Percentiles rank a stretch among this genome's conserved stretches.
phyloP scores from a whole-genome alignment of 2,329 filamentous ascomycete species.

The Lasiodiplodia hormozganensis region DNA sequence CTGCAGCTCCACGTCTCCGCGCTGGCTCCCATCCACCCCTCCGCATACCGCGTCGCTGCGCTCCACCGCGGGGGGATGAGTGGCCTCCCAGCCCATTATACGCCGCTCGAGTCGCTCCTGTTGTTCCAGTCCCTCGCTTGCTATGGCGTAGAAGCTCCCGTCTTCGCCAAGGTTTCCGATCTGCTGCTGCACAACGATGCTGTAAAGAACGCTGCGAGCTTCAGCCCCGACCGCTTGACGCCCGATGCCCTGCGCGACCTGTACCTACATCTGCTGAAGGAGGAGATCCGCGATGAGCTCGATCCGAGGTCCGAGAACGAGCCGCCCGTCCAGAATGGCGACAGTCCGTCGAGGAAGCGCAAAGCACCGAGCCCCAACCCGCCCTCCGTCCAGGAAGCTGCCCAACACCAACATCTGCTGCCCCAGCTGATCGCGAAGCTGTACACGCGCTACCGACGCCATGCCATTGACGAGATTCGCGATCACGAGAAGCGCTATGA shows the following conservation, averaged over 20 bases:
- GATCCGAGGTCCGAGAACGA: slow-evolving; percentile 48
- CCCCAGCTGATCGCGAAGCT: slow-evolving; percentile 75
- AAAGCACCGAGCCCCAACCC: slow-evolving; percentile 72
- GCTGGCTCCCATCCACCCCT: slow-evolving; percentile 47
- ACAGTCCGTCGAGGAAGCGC: slow-evolving; percentile 67
- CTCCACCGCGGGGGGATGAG: slow-evolving; percentile 57
- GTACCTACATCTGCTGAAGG: slow-evolving; percentile 77
- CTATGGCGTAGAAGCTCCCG: slow-evolving; percentile 69
- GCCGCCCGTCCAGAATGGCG: slow-evolving; percentile 46
- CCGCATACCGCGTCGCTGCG: slow-evolving; percentile 32
- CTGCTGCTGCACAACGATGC: slow-evolving; percentile 75
- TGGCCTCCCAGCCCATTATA: slow-evolving; percentile 71
- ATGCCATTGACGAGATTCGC: slow-evolving; percentile 72
- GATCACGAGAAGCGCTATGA: slow-evolving; percentile 75
- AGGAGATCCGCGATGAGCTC: slow-evolving; percentile 69
- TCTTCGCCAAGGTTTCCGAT: slow-evolving; percentile 76
- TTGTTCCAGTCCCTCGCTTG: slow-evolving; percentile 80
- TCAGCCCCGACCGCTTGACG: slow-evolving; percentile 75
- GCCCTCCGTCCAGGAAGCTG: slow-evolving; percentile 70
- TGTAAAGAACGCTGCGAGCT: slow-evolving; percentile 72
- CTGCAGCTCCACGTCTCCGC: slow-evolving; percentile 37
- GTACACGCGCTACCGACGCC: slow-evolving; percentile 75
- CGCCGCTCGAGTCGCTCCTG: slow-evolving; percentile 83
- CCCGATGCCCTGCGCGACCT: slow-evolving; percentile 80
- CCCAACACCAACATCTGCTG: slow-evolving; percentile 71